Evolutionary conservation across 345 rosid species (phyloP), one percentile per base, ranked within the genome.

Genomic region (Bruguiera parviflora): DNA sequence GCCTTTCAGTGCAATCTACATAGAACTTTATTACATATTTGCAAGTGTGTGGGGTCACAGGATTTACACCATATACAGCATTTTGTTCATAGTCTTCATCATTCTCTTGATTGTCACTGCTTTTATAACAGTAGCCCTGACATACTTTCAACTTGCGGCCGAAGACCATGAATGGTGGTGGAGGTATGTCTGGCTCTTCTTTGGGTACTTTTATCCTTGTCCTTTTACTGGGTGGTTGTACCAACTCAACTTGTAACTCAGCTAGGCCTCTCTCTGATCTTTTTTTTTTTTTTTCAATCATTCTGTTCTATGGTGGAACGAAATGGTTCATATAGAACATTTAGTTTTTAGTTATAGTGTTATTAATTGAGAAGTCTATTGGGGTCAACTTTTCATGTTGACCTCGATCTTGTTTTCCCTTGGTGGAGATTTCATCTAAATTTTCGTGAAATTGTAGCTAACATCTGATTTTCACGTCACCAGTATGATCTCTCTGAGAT

Each of bases 81-180:
- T 76, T 60, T 37, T 76, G 57, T 76, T 76, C 39, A 76, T 76
- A 22, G 79, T 76, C 60, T 76, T 76, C 72, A 71, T 76, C 47
- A 76, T 76, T 62, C 79, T 76, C 24, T 37, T 76, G 65, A 76
- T 76, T 53, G 79, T 76, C 64, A 76, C 75, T 33, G 75, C 79
- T 32, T 76, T 76, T 31, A 76, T 76, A 55, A 76, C 79, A n/a
- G 79, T 76, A 64, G 75, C 79, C 1, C 25, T 76, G 79, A 76
- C 79, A 15, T 76, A 76, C 53, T 76, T 76, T 65, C 75, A 76
- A 76, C 75, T 76, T n/a, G 79, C 79, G 51, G 79, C 79, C 21
- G 79, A 76, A 67, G 79, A 76, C 55, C 79, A 76, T 27, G 75
- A 71, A 57, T 76, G 79, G 75, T 76, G 79, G 79, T 76, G 79